Conservation (phyloP, 1,139 yeast genomes). For the Eremothecium cymbalariae region DNA sequence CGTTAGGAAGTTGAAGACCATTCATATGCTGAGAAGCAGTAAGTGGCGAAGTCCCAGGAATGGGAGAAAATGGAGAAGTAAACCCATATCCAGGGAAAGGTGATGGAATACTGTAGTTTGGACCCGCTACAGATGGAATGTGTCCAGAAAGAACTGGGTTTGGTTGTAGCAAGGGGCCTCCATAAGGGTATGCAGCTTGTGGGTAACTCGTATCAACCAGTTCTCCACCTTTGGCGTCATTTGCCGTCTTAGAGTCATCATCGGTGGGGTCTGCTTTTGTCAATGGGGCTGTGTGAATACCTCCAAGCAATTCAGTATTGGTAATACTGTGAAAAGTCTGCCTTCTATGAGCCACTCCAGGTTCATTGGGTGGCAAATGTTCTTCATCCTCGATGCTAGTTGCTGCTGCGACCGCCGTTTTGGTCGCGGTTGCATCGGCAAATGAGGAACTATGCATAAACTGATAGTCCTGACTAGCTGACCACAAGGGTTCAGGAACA, state of each 20-base stretch:
- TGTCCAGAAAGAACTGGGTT: constrained; percentile 26
- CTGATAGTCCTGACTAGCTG: constrained; percentile 11
- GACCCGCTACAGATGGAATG: constrained; percentile 16
- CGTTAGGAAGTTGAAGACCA: constrained; percentile 6
- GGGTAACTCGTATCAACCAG: constrained; percentile 7
- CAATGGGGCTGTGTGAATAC: constrained; percentile 13
- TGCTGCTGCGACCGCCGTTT: constrained; percentile 4
- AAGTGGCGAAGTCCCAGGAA: constrained; percentile 12
- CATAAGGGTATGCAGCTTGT: constrained; percentile 31
- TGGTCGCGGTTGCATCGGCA: constrained; percentile 6
- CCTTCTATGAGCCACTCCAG: constrained; percentile 27
- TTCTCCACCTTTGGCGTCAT: constrained; percentile 6
- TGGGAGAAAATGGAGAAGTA: constrained; percentile 29
- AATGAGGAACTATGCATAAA: constrained; percentile 10
- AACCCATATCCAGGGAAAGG: constrained; percentile 31
- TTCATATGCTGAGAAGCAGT: constrained; percentile 5
- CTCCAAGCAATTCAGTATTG: constrained; percentile 31
- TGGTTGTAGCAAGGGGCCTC: constrained; percentile 30
- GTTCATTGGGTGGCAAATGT: constrained; percentile 5
- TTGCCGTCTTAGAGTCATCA: constrained; percentile 8
- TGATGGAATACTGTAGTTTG: constrained; percentile 26
- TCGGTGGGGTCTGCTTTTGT: constrained; percentile 11
- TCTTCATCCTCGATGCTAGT: constrained; percentile 1
- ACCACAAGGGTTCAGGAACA: constrained; percentile 9
- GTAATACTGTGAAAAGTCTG: constrained; percentile 36